Base-by-base conservation (phyloP, 768 basidiomycete species). In the Sarcodon aspratus region DNA sequence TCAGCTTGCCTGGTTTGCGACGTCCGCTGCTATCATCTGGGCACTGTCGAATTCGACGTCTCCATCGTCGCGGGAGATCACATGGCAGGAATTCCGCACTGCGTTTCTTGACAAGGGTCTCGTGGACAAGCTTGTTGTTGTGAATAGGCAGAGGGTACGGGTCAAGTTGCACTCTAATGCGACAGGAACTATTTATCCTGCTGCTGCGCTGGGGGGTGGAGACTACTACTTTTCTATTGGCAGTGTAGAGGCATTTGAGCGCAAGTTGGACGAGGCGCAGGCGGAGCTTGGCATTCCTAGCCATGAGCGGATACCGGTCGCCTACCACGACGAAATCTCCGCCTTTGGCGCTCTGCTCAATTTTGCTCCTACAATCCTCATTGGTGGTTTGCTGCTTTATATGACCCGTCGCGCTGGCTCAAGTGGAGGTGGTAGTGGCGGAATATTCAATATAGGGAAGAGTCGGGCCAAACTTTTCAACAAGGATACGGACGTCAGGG, bases 11-110 rank as follows among this genome's bases (percentile, higher is more conserved):
- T 58, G 85, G 48, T 69, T 81, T 47, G 75, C 77, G 27, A 72
- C 79, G 11, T 61, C 68, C 32, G 75, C 78, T 17, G 83, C 80
- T 58, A 73, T 84, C 56, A 69, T 84, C 11, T 86, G 82, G 56
- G 75, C 76, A 11, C 70, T 78, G 50, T 74, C 80, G 10, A 60
- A 62, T 31, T 70, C 69, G 36, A 64, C 69, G 0, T 68, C 75
- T 4, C 63, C 68, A 0, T 66, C 69, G 21, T 79, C 85, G 1
- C 79, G 86, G 51, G 96, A 99, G 68, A 98, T 99, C 56, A 99
- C 96, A 54, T 99, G 96, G 95, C 94, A 97, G 67, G 96, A 98
- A 66, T 99, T 99, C 72, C 82, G 93, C 47, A 94, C 90, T 42
- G 91, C 92, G 9, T 91, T 99, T 72, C 83, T 99, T 43, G 86